Evolutionary conservation across 306 rosid species (phyloP).

Genomic region (Pterocarpus macrocarpus): DNA sequence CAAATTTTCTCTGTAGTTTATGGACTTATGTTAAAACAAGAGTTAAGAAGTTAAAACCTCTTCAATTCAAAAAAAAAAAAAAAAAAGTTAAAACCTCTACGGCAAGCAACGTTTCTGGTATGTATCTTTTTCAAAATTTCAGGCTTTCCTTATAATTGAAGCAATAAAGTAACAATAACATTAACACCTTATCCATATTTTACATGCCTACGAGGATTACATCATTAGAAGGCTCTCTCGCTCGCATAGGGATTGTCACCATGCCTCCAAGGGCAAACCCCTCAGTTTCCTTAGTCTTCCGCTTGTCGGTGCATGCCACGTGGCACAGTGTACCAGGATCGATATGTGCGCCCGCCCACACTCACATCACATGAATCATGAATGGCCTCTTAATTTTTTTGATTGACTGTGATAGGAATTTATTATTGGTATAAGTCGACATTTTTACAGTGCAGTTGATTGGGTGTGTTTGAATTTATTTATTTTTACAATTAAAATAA

Average conservation of each 20-base stretch:
- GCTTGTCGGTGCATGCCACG: conserved; percentile 61
- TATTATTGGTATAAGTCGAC: too few species aligned
- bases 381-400: neutral
- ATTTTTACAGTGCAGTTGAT: too few species aligned
- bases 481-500: too few species aligned
- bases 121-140: conserved; percentile 51
- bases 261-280: neutral
- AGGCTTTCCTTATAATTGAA: conserved; percentile 56
- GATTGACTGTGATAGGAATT: neutral
- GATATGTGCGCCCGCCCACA: conserved; percentile 13
- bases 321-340: conserved; percentile 38
- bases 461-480: too few species aligned
- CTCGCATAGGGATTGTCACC: conserved; percentile 55
- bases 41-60: too few species aligned
- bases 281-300: conserved; percentile 28
- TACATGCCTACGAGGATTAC: conserved; percentile 4
- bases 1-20: too few species aligned
- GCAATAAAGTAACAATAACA: conserved; percentile 35
- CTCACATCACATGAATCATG: conserved; percentile 38
- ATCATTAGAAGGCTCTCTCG: neutral
- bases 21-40: too few species aligned
- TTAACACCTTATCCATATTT: conserved; percentile 24
- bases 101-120: conserved; percentile 57
- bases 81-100: conserved; percentile 38
- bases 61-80: too few species aligned